A percentile compares a stretch with the other conserved stretches of the same genome.
Conservation (phyloP, 1,284 basidiomycete genomes). For the Boletus putidus region DNA sequence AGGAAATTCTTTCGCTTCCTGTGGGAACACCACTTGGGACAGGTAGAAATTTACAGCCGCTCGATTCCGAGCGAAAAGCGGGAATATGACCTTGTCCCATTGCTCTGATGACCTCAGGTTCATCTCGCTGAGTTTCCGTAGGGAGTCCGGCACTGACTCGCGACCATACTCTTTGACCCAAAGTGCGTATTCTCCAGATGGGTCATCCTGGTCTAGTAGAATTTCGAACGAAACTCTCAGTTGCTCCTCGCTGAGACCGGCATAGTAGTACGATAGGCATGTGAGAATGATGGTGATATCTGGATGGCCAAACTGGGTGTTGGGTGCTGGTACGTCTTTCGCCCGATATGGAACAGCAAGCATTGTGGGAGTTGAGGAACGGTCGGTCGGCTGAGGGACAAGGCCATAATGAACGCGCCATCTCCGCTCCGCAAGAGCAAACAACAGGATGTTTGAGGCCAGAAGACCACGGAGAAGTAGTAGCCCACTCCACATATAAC, state of each 20-base stretch:
- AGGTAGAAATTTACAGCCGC: neutral
- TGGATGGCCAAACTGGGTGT: neutral
- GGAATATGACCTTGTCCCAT: neutral
- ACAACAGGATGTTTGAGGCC: neutral
- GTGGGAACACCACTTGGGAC: neutral
- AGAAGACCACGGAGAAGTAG: neutral
- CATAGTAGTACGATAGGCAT: neutral
- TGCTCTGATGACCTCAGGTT: neutral
- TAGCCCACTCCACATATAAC: neutral
- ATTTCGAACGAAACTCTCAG: neutral
- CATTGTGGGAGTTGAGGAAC: neutral
- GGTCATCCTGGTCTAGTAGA: neutral
- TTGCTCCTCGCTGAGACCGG: neutral
- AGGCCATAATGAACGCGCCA: slow-evolving; percentile 5
- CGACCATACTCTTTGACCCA: neutral
- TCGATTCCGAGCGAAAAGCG: neutral
- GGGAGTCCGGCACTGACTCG: neutral
- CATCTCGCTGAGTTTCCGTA: neutral
- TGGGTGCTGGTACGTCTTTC: no score
- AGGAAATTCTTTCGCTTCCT: slow-evolving; percentile 1
- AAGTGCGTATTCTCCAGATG: neutral
- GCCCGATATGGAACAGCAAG: slow-evolving; percentile 3
- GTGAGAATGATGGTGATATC: neutral
- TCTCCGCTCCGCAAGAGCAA: neutral
- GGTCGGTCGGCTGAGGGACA: no score